Evolutionary conservation across 1,284 basidiomycete species (phyloP), one percentile per base, ranked within the genome.

Genomic region (Malassezia nana): DNA sequence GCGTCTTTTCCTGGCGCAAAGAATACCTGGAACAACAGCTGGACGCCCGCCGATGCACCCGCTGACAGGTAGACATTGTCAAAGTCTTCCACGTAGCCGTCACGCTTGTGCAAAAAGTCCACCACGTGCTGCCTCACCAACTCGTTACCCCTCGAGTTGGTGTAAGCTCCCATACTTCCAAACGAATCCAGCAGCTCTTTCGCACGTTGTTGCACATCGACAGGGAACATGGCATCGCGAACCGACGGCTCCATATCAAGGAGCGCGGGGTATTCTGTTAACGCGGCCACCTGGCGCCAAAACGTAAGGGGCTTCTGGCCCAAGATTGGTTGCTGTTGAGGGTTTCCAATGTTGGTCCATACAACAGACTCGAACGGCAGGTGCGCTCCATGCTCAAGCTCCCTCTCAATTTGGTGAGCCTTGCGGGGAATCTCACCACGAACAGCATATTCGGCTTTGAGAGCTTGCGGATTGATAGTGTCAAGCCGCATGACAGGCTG

Each of bases 321-420:
- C 40, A 98, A 80, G 1, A 87, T 89, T 6, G 69, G 70, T 71
- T 85, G 85, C 76, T 95, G 92, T 77, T 98, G 92, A 0, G 92
- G 92, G 74, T 98, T 98, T 8, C 92, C 92, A 56, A 98, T 98
- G 78, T 98, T 98, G 62, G 89, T 89, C 22, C 84, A 87, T 73
- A 96, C 89, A 75, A 98, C 81, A 65, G 83, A 83, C 71, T 84
- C 81, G 75, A 96, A 98, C 20, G 89, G 88, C 16, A 96, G 80
- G 9, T 57, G 49, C 18, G 67, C 46, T 9, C 67, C 55, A 6
- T 70, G 59, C 8, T 62, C 63, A 30, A 73, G 49, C 41, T 62
- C 52, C 8, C 58, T 43, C 31, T 67, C 67, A 67, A 87, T 84
- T 60, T 84, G 79, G 76, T 95, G 90, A 2, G 92, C 90, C 73